Percentiles rank a stretch among this genome's conserved stretches.
Conservation (phyloP, 23 red algal genomes). For the Pyropia haitanensis region DNA sequence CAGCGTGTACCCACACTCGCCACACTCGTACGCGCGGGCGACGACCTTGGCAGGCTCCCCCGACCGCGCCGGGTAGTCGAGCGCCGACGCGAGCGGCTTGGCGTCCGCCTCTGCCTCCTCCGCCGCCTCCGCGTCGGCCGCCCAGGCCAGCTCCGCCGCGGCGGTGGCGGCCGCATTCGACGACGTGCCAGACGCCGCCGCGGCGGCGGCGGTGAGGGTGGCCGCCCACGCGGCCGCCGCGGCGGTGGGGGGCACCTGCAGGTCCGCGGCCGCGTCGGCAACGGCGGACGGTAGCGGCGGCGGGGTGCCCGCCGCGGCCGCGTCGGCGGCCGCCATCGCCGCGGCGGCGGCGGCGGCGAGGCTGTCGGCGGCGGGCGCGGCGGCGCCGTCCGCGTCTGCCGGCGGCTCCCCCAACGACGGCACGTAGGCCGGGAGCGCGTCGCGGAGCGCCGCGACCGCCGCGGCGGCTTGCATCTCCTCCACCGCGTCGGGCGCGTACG, state of each 20-base stretch:
- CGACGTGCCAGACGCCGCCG: slow-evolving; percentile 9
- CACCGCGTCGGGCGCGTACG: too few relatives aligned
- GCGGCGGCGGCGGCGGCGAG: too few relatives aligned
- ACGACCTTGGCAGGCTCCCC: slow-evolving; percentile 48
- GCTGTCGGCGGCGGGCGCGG: too few relatives aligned
- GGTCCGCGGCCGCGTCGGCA: not conserved
- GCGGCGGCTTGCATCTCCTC: too few relatives aligned
- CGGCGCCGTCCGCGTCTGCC: too few relatives aligned
- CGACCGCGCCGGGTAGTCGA: slow-evolving; percentile 45
- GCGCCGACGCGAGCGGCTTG: slow-evolving; percentile 22
- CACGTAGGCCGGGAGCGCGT: too few relatives aligned
- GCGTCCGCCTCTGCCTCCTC: slow-evolving; percentile 35
- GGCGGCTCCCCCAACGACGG: too few relatives aligned
- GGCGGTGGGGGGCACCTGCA: slow-evolving; percentile 20
- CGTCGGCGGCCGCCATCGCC: too few relatives aligned
- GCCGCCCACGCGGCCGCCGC: slow-evolving; percentile 22
- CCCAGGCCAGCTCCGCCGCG: slow-evolving; percentile 30
- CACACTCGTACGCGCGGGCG: slow-evolving; percentile 74
- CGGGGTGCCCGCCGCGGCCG: too few relatives aligned
- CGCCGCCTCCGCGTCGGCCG: slow-evolving; percentile 26
- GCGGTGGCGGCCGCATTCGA: slow-evolving; percentile 20
- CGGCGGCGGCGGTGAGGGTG: slow-evolving; percentile 22
- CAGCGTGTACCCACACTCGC: slow-evolving; percentile 83
- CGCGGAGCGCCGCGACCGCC: too few relatives aligned
- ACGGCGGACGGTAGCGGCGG: too few relatives aligned